These are phyloP conservation scores for Dillenia suffruticosa DNA, from an alignment of 164 flowering plant genomes.

Conservation along the genomic window DNA sequence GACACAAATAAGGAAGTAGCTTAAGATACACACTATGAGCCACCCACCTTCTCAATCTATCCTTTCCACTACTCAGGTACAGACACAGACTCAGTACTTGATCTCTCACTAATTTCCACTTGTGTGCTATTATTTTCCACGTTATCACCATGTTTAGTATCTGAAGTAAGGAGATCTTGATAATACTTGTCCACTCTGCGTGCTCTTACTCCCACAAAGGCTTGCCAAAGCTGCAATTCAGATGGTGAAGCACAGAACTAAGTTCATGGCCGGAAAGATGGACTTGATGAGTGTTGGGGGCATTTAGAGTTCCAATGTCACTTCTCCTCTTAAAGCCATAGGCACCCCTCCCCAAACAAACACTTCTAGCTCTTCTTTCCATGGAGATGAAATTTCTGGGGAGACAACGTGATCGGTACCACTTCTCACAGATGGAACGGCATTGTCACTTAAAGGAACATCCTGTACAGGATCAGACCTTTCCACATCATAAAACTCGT, in stretches of 20 bases:
- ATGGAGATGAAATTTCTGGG: conserved; percentile 43
- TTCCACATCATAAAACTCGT: conserved; percentile 92
- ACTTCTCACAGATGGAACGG: conserved; percentile 12
- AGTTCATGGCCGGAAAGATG: background rate
- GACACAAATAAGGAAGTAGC: conserved; percentile 12
- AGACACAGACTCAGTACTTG: conserved; percentile 23
- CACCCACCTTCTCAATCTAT: conserved; percentile 92
- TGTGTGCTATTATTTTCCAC: conserved; percentile 19
- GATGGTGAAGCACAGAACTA: conserved; percentile 1
- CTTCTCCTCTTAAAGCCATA: conserved; percentile 98
- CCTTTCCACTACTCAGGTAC: conserved; percentile 85
- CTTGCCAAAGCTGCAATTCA: conserved; percentile 88
- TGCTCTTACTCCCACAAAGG: conserved; percentile 83
- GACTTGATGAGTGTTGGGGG: background rate
- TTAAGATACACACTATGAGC: conserved; percentile 16
- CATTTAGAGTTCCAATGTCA: conserved; percentile 10
- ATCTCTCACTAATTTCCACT: conserved; percentile 23
- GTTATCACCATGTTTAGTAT: conserved; percentile 23
- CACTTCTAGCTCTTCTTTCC: conserved; percentile 86
- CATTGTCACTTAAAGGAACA: conserved; percentile 33
- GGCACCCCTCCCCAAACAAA: conserved; percentile 97
- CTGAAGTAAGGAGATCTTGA: conserved; percentile 54
- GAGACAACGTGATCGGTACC: conserved; percentile 21
- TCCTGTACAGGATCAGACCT: conserved; percentile 68
- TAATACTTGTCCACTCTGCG: conserved; percentile 80